A percentile compares a stretch with the other conserved stretches of the same genome.
Evolutionary conservation across 1,284 basidiomycete species (phyloP).

Genomic region (Cutaneotrichosporon daszewskae): DNA sequence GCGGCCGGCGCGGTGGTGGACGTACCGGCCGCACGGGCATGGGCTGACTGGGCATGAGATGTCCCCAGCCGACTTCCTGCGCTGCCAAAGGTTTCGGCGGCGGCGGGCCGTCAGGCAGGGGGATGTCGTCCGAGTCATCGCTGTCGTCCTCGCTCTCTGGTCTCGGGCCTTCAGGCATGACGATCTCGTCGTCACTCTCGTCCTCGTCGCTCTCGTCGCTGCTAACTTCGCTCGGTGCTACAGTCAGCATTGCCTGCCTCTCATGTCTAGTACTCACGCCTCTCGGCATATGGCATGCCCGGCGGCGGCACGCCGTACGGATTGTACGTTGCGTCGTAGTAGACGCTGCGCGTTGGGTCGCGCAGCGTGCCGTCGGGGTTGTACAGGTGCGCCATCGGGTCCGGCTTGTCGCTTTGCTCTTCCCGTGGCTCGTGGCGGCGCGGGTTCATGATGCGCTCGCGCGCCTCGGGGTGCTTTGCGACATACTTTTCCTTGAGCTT

Average conservation of each 20-base stretch:
- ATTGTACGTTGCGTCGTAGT: slow-evolving; percentile 90
- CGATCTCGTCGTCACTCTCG: slow-evolving; percentile 66
- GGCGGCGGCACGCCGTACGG: slow-evolving; percentile 92
- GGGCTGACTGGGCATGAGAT: slow-evolving; percentile 8
- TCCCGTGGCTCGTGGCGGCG: slow-evolving; percentile 49
- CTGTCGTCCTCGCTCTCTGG: slow-evolving; percentile 49
- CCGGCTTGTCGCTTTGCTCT: slow-evolving; percentile 28
- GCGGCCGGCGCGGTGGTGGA: background rate
- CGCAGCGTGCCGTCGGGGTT: slow-evolving; percentile 72
- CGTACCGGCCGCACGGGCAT: no score
- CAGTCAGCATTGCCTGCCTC: slow-evolving; percentile 1
- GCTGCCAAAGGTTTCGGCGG: slow-evolving; percentile 29
- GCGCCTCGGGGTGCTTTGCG: slow-evolving; percentile 80
- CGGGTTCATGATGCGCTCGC: slow-evolving; percentile 59
- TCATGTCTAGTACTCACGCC: slow-evolving; percentile 57
- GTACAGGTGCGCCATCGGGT: slow-evolving; percentile 52
- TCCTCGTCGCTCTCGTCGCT: slow-evolving; percentile 58
- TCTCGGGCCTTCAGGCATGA: slow-evolving; percentile 76
- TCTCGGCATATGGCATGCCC: slow-evolving; percentile 87
- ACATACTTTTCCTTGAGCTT: slow-evolving; percentile 86
- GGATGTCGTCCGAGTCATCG: slow-evolving; percentile 49
- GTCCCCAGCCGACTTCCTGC: slow-evolving; percentile 7
- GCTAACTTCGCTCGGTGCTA: slow-evolving; percentile 25
- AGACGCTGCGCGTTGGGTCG: slow-evolving; percentile 81
- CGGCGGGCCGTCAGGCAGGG: slow-evolving; percentile 48